Evolutionary conservation across 2,329 filamentous ascomycete genomes (phyloP), one percentile per base, ranked within the genome.

Genomic region (Fusarium heterosporum): DNA sequence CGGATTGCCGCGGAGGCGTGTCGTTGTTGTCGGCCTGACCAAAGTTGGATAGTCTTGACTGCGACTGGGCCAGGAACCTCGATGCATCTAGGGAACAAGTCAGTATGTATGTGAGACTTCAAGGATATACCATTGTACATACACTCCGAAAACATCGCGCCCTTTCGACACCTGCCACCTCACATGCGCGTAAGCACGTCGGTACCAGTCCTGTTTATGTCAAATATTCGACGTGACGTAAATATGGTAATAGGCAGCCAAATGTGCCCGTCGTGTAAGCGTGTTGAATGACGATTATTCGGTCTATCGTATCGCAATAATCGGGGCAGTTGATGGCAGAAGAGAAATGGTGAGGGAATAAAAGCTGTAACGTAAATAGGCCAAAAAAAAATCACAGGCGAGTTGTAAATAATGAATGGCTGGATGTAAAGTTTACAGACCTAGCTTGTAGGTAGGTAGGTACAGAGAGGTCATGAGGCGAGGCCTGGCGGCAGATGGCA

Each of bases 61-160:
- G 94, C 70, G 94, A 97, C 87, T 98, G 96, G 64, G 94, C 93
- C 73, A 99, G 89, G 78, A 99, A 99, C 72, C 90, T 91, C 71
- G 95, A 98, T 74, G 96, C 96, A 90, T 98, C 96, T 97, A 75
- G 10, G 45, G 36, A 53, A 36, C 16, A 59, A 46, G 61, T 72
- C 53, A 73, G 65, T 56, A 26, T 42, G 19, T 26, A 32, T 51
- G 51, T 17, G 28, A 41, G 46, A 26, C 30, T 9, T 17, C 6
- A 26, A 17, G 45, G 22, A 34, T 22, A 55, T 39, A 54, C 42
- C 28, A 49, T 19, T 55, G 25, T 12, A 84, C 92, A 82, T 85
- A 96, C 93, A 97, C 89, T 97, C 93, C 58, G 93, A 97, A 81
- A 81, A 81, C 79, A 81, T 81, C 74, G 64, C 71, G 66, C 71